Conservation (phyloP, 352 stramenopile genomes). For the Phytophthora lateralis region DNA sequence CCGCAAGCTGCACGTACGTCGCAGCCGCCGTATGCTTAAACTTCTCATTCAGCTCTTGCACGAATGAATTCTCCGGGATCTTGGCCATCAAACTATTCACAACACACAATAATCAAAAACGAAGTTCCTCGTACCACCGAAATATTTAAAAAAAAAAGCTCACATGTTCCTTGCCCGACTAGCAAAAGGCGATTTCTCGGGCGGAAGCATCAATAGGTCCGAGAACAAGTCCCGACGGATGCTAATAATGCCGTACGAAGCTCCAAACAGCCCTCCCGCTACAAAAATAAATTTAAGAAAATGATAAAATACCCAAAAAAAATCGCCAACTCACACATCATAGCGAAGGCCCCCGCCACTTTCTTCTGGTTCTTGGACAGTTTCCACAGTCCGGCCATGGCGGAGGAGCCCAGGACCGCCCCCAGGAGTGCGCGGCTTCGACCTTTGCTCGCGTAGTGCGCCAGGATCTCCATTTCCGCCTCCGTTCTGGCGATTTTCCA, state of each 20-base stretch:
- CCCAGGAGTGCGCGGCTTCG: constrained; percentile 54
- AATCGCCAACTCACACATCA: constrained; percentile 40
- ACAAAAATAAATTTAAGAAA: constrained; percentile 5
- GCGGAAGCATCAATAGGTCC: constrained; percentile 68
- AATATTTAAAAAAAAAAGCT: constrained; percentile 22
- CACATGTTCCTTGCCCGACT: constrained; percentile 55
- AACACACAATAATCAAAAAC: constrained; percentile 7
- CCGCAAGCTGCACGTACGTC: constrained; percentile 41
- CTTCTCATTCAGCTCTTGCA: constrained; percentile 58
- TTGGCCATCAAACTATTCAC: constrained; percentile 43
- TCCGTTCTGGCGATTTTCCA: constrained; percentile 50
- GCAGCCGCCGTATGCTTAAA: constrained; percentile 45
- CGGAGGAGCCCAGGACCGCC: constrained; percentile 36
- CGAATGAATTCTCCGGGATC: constrained; percentile 54
- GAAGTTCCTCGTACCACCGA: constrained; percentile 1
- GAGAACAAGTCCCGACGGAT: constrained; percentile 72
- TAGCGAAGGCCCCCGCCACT: constrained; percentile 38
- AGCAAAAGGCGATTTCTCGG: constrained; percentile 73
- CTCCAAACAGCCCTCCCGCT: constrained; percentile 63
- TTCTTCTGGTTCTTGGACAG: constrained; percentile 49
- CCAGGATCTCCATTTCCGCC: constrained; percentile 64
- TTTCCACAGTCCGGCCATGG: constrained; percentile 48
- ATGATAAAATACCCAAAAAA: neutral
- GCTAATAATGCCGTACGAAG: constrained; percentile 71
- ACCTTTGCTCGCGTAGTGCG: constrained; percentile 53